phyloP scores from a whole-genome alignment of 164 flowering plant genomes.

The Tetracentron sinense region DNA sequence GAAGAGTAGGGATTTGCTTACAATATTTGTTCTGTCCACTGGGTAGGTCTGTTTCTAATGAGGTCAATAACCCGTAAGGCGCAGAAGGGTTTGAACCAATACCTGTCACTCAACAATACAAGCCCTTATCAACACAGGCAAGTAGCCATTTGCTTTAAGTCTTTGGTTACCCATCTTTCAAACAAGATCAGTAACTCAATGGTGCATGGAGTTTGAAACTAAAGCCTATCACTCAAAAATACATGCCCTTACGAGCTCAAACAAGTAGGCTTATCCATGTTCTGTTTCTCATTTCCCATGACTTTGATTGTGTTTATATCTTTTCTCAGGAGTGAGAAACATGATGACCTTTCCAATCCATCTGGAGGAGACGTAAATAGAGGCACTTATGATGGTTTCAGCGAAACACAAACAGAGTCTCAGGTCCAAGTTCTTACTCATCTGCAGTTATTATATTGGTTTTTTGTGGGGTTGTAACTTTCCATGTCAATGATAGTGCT shows the following conservation, averaged over 20 bases:
- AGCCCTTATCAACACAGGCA: too few relatives aligned
- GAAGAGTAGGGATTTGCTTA: too few relatives aligned
- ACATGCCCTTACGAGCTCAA: neutral
- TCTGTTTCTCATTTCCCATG: neutral
- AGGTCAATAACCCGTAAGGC: too few relatives aligned
- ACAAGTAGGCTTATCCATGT: neutral
- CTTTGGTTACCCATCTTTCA: too few relatives aligned
- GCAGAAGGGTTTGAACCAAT: too few relatives aligned
- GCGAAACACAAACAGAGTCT: constrained; percentile 96
- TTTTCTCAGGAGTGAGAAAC: constrained; percentile 49
- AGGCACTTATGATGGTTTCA: constrained; percentile 57
- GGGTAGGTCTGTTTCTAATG: too few relatives aligned
- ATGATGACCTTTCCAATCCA: constrained; percentile 31
- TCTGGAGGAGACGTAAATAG: constrained; percentile 29
- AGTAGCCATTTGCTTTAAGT: too few relatives aligned
- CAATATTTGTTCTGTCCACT: too few relatives aligned
- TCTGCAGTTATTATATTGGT: neutral
- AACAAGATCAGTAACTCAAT: too few relatives aligned
- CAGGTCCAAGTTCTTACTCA: constrained; percentile 48
- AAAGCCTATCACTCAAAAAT: too few relatives aligned
- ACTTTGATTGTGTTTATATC: neutral
- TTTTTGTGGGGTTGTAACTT: neutral
- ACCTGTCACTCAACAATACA: too few relatives aligned
- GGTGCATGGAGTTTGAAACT: too few relatives aligned
- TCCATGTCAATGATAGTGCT: neutral